Conservation (phyloP, 2,329 filamentous ascomycete species). For the Pseudopyrenochaeta lycopersici region DNA sequence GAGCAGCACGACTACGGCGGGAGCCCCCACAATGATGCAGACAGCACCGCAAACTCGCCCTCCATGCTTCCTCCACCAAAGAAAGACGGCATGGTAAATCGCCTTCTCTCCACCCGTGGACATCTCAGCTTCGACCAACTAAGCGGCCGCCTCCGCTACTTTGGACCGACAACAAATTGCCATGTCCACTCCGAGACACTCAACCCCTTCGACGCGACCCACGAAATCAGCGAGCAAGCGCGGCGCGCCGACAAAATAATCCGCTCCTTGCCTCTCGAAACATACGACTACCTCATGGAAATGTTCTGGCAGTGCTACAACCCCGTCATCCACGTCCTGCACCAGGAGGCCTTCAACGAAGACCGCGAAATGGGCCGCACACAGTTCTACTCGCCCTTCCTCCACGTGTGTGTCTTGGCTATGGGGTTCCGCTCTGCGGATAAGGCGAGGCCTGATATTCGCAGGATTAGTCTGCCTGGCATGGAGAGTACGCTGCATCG, state of each 20-base stretch:
- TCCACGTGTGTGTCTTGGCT: slow-evolving; percentile 62
- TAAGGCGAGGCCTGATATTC: slow-evolving; percentile 59
- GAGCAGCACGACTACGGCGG: slow-evolving; percentile 36
- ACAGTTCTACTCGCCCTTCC: slow-evolving; percentile 62
- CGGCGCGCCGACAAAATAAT: slow-evolving; percentile 60
- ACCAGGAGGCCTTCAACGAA: slow-evolving; percentile 60
- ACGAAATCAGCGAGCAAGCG: slow-evolving; percentile 57
- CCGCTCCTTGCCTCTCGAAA: slow-evolving; percentile 55
- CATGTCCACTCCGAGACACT: slow-evolving; percentile 59
- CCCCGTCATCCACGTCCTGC: slow-evolving; percentile 58
- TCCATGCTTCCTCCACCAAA: slow-evolving; percentile 49
- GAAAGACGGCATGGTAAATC: slow-evolving; percentile 60
- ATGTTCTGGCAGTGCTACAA: slow-evolving; percentile 65
- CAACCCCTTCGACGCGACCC: slow-evolving; percentile 46
- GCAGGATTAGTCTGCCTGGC: slow-evolving; percentile 56
- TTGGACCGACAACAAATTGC: slow-evolving; percentile 63
- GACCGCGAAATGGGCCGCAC: slow-evolving; percentile 57
- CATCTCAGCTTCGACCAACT: slow-evolving; percentile 63
- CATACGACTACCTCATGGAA: slow-evolving; percentile 63
- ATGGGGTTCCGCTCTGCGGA: slow-evolving; percentile 64
- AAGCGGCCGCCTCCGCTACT: slow-evolving; percentile 61
- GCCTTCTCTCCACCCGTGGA: slow-evolving; percentile 60
- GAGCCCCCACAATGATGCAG: slow-evolving; percentile 35
- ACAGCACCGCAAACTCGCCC: slow-evolving; percentile 37
- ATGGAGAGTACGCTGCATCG: slow-evolving; percentile 63